phyloP scores from a whole-genome alignment of 75 land plant species.

The Cryptomeria japonica region DNA sequence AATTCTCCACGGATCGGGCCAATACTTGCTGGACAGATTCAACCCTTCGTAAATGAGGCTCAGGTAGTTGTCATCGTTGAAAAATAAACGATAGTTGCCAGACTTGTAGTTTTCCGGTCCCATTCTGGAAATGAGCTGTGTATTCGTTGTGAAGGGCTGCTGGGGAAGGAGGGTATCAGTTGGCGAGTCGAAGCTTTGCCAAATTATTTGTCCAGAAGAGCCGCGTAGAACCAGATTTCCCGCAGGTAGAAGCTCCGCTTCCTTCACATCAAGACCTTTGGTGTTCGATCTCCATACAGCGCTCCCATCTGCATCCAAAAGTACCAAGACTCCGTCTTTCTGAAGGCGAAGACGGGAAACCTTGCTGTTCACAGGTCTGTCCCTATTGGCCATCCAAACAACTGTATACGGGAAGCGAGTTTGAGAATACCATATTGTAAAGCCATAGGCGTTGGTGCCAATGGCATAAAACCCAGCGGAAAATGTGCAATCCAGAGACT shows the following conservation, averaged over 20 bases:
- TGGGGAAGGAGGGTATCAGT: conserved; percentile 57
- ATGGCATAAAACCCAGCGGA: background rate
- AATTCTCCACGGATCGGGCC: conserved; percentile 5
- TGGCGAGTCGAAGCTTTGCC: conserved; percentile 73
- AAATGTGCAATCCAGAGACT: background rate
- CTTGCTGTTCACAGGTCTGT: conserved; percentile 40
- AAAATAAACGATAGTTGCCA: conserved; percentile 32
- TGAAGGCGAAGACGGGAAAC: conserved; percentile 29
- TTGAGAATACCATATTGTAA: conserved; percentile 44
- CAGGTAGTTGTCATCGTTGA: background rate
- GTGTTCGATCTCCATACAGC: conserved; percentile 37
- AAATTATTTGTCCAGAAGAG: conserved; percentile 20
- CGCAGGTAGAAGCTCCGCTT: conserved; percentile 23
- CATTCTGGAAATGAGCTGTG: conserved; percentile 15
- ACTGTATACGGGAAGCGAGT: conserved; percentile 17
- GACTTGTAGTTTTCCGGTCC: background rate
- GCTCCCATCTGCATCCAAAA: conserved; percentile 36
- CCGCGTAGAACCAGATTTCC: conserved; percentile 55
- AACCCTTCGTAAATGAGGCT: too few relatives aligned
- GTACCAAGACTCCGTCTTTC: conserved; percentile 29
- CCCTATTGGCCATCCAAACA: too few relatives aligned
- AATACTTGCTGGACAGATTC: too few relatives aligned
- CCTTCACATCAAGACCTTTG: background rate
- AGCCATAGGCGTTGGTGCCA: conserved; percentile 39
- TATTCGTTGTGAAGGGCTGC: conserved; percentile 27